phyloP scores from a whole-genome alignment of 139 green algal genomes.

The Tetraselmis striata region DNA sequence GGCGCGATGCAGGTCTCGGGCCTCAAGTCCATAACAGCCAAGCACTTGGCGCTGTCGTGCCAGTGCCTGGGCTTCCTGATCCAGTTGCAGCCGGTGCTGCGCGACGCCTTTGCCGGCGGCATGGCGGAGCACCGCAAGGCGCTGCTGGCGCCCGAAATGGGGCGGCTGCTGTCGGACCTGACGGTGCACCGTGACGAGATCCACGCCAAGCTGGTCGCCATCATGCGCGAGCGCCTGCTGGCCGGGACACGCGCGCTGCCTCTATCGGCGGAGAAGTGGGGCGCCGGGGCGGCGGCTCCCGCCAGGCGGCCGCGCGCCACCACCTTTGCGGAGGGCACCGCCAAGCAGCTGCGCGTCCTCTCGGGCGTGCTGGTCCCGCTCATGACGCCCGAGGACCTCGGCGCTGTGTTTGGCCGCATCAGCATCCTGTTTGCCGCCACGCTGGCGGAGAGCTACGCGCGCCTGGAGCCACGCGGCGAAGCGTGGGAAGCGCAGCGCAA shows the following conservation, averaged over 20 bases:
- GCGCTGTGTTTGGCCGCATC: not conserved
- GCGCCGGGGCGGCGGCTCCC: too few species aligned
- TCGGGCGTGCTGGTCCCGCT: not conserved
- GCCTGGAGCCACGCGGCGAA: not conserved
- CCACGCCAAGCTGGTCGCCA: conserved; percentile 85
- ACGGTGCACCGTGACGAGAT: conserved; percentile 70
- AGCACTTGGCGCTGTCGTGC: conserved; percentile 76
- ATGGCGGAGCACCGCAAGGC: not conserved
- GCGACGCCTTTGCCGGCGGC: not conserved
- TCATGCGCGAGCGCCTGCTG: conserved; percentile 73
- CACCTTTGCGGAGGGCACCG: not conserved
- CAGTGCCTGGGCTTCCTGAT: conserved; percentile 46
- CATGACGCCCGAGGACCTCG: not conserved
- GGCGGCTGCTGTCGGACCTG: conserved; percentile 52
- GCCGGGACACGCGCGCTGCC: not conserved
- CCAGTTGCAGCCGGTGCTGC: conserved; percentile 31
- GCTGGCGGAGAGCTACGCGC: not conserved
- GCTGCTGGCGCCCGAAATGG: not conserved
- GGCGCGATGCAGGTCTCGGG: conserved; percentile 83
- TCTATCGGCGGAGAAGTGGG: not conserved
- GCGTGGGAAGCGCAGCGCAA: not conserved
- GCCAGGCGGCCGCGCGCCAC: not conserved
- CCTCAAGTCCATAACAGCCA: conserved; percentile 86
- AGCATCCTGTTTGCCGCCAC: not conserved
- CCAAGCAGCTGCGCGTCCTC: not conserved